These are phyloP conservation scores for Aphanomyces stellatus DNA, from an alignment of 352 stramenopile genomes.

Conservation along the genomic window DNA sequence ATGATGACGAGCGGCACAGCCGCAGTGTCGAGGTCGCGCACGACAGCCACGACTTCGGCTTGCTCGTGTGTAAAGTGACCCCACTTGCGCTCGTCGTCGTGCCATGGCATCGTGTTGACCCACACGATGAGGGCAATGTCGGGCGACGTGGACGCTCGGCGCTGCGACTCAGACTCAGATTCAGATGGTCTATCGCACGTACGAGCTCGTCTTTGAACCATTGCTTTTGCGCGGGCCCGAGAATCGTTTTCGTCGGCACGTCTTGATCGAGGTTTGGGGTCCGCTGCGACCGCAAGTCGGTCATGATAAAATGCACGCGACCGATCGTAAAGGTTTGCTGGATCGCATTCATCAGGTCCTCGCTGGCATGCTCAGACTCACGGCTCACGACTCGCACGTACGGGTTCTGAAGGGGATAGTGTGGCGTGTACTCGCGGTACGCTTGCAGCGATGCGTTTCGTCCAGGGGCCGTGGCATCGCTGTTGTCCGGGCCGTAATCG, in stretches of 20 bases:
- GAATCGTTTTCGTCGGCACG: conserved; percentile 69
- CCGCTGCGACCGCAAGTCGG: conserved; percentile 63
- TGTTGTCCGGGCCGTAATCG: conserved; percentile 86
- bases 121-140: conserved; percentile 65
- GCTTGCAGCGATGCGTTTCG: conserved; percentile 61
- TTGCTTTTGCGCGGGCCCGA: conserved; percentile 71
- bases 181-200: conserved; percentile 21
- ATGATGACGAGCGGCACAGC: conserved; percentile 59
- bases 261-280: conserved; percentile 58
- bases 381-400: conserved; percentile 6
- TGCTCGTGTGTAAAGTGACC: conserved; percentile 77
- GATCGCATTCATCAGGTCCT: conserved; percentile 29
- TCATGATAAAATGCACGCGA: conserved; percentile 78
- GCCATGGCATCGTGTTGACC: conserved; percentile 84
- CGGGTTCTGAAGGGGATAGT: conserved; percentile 41
- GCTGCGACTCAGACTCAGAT: not conserved
- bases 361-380: conserved; percentile 1
- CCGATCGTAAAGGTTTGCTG: conserved; percentile 79
- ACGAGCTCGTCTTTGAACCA: conserved; percentile 83
- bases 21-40: conserved; percentile 53
- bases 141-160: conserved; percentile 26
- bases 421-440: conserved; percentile 74
- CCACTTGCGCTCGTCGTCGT: conserved; percentile 82
- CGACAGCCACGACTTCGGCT: conserved; percentile 62
- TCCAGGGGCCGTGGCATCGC: conserved; percentile 61